Base-by-base conservation (phyloP, 1,139 yeast genomes). In the Kurtzmaniella quercitrusa region DNA sequence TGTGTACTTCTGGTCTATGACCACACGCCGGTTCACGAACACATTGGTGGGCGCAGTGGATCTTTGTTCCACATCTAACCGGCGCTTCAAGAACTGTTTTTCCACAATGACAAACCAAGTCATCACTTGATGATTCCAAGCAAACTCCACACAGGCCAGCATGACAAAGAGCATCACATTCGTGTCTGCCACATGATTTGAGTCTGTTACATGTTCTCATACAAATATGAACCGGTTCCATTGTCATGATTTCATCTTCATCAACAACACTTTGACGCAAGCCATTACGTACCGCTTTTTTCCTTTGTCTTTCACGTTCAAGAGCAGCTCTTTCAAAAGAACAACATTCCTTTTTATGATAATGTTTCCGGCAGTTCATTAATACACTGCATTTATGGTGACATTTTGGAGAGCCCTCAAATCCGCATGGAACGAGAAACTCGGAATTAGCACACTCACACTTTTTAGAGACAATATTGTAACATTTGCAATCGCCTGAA, bases 131-230 rank as follows among this genome's bases (percentile, higher is more conserved):
- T 4, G 95, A 85, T 54, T 88, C 96, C 41, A 87, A 61, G 59
- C 98, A 89, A 8, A 91, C 84, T 2, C 82, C 81, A 63, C 97
- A 89, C 1, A 87, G 78, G 0, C 97, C 97, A 12, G 79, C 68
- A 59, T 89, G 97, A 54, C 97, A 89, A 26, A 84, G 74, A 50
- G 84, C 79, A 36, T 75, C 76, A 61, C 97, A 89, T 38, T 71
- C 59, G 57, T 89, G 98, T 36, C 61, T 60, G 0, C 93, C 94
- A 64, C 97, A 89, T 22, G 80, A 61, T 43, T 87, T 71, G 47
- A 76, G 57, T 48, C 80, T 71, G 55, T 81, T 82, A 63, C 98
- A 89, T 1, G 76, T 73, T 45, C 73, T 73, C 5, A 87, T 74
- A 65, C 98, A 89, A 12, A 87, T 74, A 61, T 89, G 98, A 4